These are phyloP conservation scores for Moesziomyces aphidis DNA, from an alignment of 1,284 basidiomycete species.

Conservation along the genomic window DNA sequence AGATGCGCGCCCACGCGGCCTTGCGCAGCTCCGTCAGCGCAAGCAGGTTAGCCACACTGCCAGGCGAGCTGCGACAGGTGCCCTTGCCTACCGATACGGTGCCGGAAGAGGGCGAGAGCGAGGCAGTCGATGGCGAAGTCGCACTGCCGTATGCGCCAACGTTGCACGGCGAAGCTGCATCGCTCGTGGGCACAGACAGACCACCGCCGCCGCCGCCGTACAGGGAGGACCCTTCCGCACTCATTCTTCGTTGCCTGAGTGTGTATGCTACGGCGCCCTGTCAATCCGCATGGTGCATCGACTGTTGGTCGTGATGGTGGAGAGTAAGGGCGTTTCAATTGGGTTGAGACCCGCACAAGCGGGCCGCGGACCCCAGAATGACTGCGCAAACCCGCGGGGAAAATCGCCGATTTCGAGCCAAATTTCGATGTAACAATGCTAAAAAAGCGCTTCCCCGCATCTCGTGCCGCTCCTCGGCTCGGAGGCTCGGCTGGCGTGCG, in stretches of 20 bases:
- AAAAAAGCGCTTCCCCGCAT: neutral
- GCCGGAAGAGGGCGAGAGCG: conserved; percentile 5
- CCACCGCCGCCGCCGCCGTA: too few relatives aligned
- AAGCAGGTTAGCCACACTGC: conserved; percentile 24
- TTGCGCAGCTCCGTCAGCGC: conserved; percentile 45
- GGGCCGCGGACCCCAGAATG: neutral
- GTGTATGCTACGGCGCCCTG: neutral
- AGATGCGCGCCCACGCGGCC: conserved; percentile 45
- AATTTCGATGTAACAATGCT: neutral
- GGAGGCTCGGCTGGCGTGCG: neutral
- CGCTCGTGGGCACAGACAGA: neutral
- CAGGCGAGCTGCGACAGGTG: neutral
- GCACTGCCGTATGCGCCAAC: too few relatives aligned
- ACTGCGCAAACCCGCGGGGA: neutral
- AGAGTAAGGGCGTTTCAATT: too few relatives aligned
- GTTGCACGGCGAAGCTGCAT: neutral
- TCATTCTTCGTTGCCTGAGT: too few relatives aligned
- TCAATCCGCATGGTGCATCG: neutral
- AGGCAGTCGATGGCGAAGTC: neutral
- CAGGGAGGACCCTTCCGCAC: neutral
- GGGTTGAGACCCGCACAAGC: too few relatives aligned
- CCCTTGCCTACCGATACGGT: neutral
- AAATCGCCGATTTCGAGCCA: neutral
- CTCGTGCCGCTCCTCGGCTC: neutral
- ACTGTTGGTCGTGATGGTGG: too few relatives aligned